Percentiles rank a stretch among this genome's conserved stretches.
phyloP scores from a whole-genome alignment of 805 yeast species.

The Ogataea pignaliae region DNA sequence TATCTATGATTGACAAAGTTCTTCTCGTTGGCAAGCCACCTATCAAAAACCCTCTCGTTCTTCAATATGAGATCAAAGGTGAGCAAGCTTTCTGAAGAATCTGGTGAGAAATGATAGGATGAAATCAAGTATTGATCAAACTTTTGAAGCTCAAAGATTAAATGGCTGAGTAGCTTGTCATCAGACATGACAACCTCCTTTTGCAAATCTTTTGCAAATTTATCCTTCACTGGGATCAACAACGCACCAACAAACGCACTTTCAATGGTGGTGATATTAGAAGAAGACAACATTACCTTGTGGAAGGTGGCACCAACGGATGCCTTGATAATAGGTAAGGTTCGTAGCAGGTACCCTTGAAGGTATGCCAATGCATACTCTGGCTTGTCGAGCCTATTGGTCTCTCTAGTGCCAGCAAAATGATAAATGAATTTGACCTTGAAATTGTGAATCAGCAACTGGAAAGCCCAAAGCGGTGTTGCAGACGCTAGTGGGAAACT shows the following conservation, averaged over 20 bases:
- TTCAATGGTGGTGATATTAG: slow-evolving; percentile 15
- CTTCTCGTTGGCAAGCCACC: slow-evolving; percentile 53
- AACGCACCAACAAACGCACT: slow-evolving; percentile 42
- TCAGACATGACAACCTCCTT: slow-evolving; percentile 17
- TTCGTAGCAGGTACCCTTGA: slow-evolving; percentile 36
- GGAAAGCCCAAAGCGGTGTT: slow-evolving; percentile 39
- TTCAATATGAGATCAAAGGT: slow-evolving; percentile 27
- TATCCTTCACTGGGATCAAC: slow-evolving; percentile 42
- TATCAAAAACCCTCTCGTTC: slow-evolving; percentile 28
- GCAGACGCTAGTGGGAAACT: no score
- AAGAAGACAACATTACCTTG: slow-evolving; percentile 1
- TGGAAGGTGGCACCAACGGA: slow-evolving; percentile 28
- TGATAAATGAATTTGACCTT: slow-evolving; percentile 53
- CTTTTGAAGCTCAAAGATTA: slow-evolving; percentile 50
- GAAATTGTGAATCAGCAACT: slow-evolving; percentile 41
- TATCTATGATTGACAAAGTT: slow-evolving; percentile 48
- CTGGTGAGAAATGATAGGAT: slow-evolving; percentile 29
- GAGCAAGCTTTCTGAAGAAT: slow-evolving; percentile 23
- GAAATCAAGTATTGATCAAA: slow-evolving; percentile 50
- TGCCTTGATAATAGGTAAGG: slow-evolving; percentile 24
- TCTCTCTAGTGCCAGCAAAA: slow-evolving; percentile 51
- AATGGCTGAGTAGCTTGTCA: slow-evolving; percentile 52
- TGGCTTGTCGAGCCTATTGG: slow-evolving; percentile 63
- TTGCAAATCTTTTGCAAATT: slow-evolving; percentile 32
- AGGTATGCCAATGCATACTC: slow-evolving; percentile 63